Conservation (phyloP, 2,329 filamentous ascomycete species). For the Clonostachys chloroleuca region DNA sequence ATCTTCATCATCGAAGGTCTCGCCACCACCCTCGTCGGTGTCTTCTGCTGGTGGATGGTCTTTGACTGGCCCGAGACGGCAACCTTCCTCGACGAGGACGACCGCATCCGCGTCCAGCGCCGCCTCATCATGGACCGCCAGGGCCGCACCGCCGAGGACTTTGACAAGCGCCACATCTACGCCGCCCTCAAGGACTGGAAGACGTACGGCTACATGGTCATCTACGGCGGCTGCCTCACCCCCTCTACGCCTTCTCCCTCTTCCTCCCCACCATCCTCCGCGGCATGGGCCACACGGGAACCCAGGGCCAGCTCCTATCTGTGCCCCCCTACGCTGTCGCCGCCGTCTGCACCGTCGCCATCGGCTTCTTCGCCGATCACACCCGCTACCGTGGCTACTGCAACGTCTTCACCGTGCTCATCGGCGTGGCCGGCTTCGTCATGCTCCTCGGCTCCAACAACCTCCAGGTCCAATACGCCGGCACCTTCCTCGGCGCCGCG, state of each 20-base stretch:
- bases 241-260: constrained; percentile 28
- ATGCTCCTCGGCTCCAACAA: constrained; percentile 22
- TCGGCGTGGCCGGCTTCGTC: constrained; percentile 23
- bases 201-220: constrained; percentile 49
- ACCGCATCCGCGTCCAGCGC: constrained; percentile 34
- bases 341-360: constrained; percentile 24
- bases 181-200: constrained; percentile 51
- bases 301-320: constrained; percentile 28
- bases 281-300: constrained; percentile 25
- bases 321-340: constrained; percentile 30
- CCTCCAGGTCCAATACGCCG: constrained; percentile 38
- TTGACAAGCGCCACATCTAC: constrained; percentile 48
- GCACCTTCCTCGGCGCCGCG: constrained; percentile 34
- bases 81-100: constrained; percentile 38
- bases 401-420: constrained; percentile 25
- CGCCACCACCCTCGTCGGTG: constrained; percentile 35
- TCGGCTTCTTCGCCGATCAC: constrained; percentile 36
- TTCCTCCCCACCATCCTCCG: constrained; percentile 29
- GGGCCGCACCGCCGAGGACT: constrained; percentile 46
- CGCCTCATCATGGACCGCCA: constrained; percentile 38
- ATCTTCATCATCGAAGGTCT: constrained; percentile 71
- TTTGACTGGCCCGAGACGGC: constrained; percentile 53
- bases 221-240: constrained; percentile 52
- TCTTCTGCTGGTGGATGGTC: constrained; percentile 56
- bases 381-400: constrained; percentile 26